These are phyloP conservation scores for Sporobolomyces phaffii DNA, from an alignment of 768 basidiomycete species.

Conservation along the genomic window DNA sequence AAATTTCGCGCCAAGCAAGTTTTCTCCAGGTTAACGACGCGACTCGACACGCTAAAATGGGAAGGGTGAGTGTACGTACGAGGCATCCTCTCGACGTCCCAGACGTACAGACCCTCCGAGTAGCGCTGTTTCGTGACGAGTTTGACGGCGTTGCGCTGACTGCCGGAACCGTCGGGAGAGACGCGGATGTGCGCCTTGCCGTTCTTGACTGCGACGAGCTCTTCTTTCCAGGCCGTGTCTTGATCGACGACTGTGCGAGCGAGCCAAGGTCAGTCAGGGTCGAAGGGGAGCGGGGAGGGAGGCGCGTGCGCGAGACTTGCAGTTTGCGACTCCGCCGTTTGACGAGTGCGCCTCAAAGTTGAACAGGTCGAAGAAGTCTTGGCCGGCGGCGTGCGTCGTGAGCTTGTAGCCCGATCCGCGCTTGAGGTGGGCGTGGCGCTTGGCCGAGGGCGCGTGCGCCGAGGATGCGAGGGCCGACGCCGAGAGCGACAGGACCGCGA, in stretches of 20 bases:
- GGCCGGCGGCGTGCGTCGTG: constrained; percentile 1
- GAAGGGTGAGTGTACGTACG: background rate
- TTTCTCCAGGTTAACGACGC: background rate
- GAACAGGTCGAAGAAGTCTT: constrained; percentile 23
- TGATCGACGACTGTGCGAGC: constrained; percentile 13
- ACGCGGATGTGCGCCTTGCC: constrained; percentile 16
- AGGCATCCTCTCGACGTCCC: constrained; percentile 19
- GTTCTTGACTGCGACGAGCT: constrained; percentile 26
- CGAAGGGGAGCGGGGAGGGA: background rate
- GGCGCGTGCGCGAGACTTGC: background rate
- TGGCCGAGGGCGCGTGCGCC: background rate
- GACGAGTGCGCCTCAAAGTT: background rate
- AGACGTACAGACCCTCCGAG: constrained; percentile 11
- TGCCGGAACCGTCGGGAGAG: background rate
- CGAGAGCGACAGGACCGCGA: constrained; percentile 7
- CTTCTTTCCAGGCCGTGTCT: background rate
- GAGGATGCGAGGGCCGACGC: background rate
- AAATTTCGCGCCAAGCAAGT: too few relatives aligned
- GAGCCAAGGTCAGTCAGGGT: background rate
- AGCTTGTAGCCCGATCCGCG: constrained; percentile 4
- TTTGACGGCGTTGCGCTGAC: constrained; percentile 1
- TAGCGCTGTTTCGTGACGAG: constrained; percentile 14
- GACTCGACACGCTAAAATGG: background rate
- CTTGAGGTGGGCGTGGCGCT: constrained; percentile 2
- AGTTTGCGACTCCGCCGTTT: constrained; percentile 24